These are phyloP conservation scores for Myriangium duriaei DNA, from an alignment of 2,329 filamentous ascomycete species.

Conservation along the genomic window DNA sequence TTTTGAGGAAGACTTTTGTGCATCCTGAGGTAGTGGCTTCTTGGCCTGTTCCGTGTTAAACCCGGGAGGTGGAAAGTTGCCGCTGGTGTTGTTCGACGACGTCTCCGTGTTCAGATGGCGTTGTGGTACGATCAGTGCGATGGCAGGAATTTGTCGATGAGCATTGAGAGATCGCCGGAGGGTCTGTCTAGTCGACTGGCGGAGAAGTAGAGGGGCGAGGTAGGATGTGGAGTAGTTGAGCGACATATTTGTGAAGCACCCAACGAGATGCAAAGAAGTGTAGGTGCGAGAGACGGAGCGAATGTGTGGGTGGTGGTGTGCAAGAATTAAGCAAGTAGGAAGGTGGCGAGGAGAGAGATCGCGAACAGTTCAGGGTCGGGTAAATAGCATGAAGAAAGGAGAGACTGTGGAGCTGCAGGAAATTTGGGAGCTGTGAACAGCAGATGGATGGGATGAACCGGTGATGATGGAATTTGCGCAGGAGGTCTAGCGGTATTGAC, in stretches of 20 bases:
- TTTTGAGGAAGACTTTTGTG: conserved; percentile 17
- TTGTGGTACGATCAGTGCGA: conserved; percentile 45
- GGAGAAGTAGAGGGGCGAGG: conserved; percentile 35
- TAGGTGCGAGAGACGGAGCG: neutral
- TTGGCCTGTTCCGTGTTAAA: conserved; percentile 86
- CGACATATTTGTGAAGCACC: conserved; percentile 29
- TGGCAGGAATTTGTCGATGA: conserved; percentile 41
- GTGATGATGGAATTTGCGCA: conserved; percentile 9
- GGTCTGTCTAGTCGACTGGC: conserved; percentile 30
- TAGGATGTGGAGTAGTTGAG: conserved; percentile 31
- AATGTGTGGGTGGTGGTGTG: too few relatives aligned
- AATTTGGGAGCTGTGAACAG: neutral
- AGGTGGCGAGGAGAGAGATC: too few relatives aligned
- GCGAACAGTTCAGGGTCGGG: conserved; percentile 8
- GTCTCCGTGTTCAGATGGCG: conserved; percentile 45
- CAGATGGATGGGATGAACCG: conserved; percentile 1
- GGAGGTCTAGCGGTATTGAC: neutral
- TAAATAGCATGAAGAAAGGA: conserved; percentile 5
- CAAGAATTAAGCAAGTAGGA: too few relatives aligned
- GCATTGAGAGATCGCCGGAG: conserved; percentile 30
- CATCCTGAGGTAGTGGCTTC: conserved; percentile 52
- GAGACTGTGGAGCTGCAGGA: neutral
- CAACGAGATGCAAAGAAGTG: conserved; percentile 11
- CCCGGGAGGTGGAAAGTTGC: conserved; percentile 64
- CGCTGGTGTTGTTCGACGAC: conserved; percentile 38